Evolutionary conservation across 169 alveolate genomes (phyloP).

Genomic region (Eimeria maxima): DNA sequence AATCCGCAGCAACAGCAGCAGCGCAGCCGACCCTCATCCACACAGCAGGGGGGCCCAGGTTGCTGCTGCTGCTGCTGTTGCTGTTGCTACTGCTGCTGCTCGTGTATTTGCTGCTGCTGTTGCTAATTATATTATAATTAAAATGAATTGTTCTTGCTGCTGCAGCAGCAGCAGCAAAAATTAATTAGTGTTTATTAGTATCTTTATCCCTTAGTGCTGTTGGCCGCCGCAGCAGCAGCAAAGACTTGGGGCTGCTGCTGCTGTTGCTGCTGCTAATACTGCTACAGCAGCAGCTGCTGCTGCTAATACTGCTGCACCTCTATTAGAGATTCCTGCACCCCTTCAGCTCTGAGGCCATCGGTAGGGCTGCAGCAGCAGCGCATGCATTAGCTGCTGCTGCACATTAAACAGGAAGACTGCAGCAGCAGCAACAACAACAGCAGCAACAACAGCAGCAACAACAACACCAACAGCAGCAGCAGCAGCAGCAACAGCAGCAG

Average conservation of each 20-base stretch:
- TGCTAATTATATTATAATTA: background rate
- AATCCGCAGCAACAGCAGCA: constrained; percentile 40
- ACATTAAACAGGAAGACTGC: background rate
- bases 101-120: constrained; percentile 19
- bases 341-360: background rate
- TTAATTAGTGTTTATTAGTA: background rate
- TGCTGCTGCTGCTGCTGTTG: background rate
- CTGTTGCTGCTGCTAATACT: background rate
- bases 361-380: background rate
- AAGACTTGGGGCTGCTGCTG: background rate
- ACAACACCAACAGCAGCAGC: constrained; percentile 49
- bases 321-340: background rate
- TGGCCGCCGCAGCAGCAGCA: too few relatives aligned
- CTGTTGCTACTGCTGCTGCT: constrained; percentile 12
- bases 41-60: constrained; percentile 43
- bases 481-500: constrained; percentile 50
- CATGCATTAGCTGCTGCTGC: constrained; percentile 25
- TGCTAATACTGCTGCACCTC: constrained; percentile 17
- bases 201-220: background rate
- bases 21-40: constrained; percentile 62
- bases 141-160: background rate
- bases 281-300: constrained; percentile 42
- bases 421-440: constrained; percentile 27
- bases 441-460: constrained; percentile 22
- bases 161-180: background rate